Conservation (phyloP, 1,139 yeast species). For the Hyphopichia burtonii region DNA sequence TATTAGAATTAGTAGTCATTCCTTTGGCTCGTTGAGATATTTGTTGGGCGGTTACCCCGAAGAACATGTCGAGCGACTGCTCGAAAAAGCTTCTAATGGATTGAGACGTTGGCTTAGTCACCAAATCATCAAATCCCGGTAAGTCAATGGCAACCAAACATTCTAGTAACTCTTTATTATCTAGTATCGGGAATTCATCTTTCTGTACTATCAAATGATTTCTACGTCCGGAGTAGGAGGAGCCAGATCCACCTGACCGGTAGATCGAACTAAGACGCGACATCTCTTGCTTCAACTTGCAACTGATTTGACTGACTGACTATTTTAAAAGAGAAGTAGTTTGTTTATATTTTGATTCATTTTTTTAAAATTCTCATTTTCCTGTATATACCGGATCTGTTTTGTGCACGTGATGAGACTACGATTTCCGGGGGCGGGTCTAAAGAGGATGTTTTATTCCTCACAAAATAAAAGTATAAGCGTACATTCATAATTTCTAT, state of each 20-base stretch:
- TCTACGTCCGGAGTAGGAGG: slow-evolving; percentile 15
- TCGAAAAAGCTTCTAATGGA: slow-evolving; percentile 63
- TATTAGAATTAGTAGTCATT: slow-evolving; percentile 7
- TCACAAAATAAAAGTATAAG: not conserved
- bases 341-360: slow-evolving; percentile 4
- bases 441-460: not conserved
- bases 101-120: slow-evolving; percentile 63
- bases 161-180: slow-evolving; percentile 58
- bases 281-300: slow-evolving; percentile 10
- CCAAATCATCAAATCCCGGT: slow-evolving; percentile 59
- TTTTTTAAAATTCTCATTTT: slow-evolving; percentile 7
- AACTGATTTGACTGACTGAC: not conserved
- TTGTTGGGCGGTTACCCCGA: slow-evolving; percentile 55
- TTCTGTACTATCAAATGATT: slow-evolving; percentile 7
- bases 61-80: slow-evolving; percentile 68
- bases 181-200: slow-evolving; percentile 65
- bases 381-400: not conserved
- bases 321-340: not conserved
- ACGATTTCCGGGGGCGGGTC: not conserved
- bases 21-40: slow-evolving; percentile 17
- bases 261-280: slow-evolving; percentile 27
- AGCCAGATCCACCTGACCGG: slow-evolving; percentile 17
- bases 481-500: not conserved
- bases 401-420: not conserved
- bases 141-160: slow-evolving; percentile 67